phyloP scores from a whole-genome alignment of 1,139 yeast genomes.

The Yamadazyma atmosphaerica region DNA sequence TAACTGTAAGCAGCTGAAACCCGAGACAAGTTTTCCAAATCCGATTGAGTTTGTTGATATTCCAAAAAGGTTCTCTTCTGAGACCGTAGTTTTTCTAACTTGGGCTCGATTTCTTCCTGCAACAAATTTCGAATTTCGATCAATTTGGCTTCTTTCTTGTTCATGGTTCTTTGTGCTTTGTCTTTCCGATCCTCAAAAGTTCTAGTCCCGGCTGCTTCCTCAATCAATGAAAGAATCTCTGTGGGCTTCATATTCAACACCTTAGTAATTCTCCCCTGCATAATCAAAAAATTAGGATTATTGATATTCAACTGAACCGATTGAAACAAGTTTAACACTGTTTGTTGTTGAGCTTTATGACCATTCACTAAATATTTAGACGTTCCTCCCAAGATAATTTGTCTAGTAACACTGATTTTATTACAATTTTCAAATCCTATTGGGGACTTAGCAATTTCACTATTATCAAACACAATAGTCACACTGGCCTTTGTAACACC shows the following conservation, averaged over 20 bases:
- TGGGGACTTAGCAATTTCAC: slow-evolving; percentile 74
- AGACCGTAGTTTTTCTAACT: slow-evolving; percentile 73
- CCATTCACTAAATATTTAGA: slow-evolving; percentile 94
- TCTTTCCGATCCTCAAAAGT: slow-evolving; percentile 94
- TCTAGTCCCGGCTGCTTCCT: slow-evolving; percentile 98
- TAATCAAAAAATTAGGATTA: slow-evolving; percentile 93
- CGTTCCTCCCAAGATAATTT: slow-evolving; percentile 86
- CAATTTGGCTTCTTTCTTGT: slow-evolving; percentile 83
- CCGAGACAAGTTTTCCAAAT: slow-evolving; percentile 71
- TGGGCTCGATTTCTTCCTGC: slow-evolving; percentile 90
- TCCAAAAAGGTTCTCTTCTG: slow-evolving; percentile 85
- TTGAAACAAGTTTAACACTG: slow-evolving; percentile 87
- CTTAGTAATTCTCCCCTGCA: slow-evolving; percentile 98
- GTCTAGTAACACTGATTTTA: slow-evolving; percentile 90
- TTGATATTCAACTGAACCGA: slow-evolving; percentile 94
- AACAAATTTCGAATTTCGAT: slow-evolving; percentile 73
- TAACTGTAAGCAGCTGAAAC: slow-evolving; percentile 81
- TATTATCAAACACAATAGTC: slow-evolving; percentile 89
- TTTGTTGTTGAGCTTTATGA: slow-evolving; percentile 93
- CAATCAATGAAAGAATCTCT: slow-evolving; percentile 86
- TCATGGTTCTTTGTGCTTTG: slow-evolving; percentile 88
- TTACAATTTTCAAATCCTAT: slow-evolving; percentile 81
- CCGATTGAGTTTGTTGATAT: slow-evolving; percentile 81
- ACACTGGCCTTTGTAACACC: slow-evolving; percentile 98
- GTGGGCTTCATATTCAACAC: slow-evolving; percentile 94